Conservation (phyloP, 257 asterid genomes). For the Avicennia marina region DNA sequence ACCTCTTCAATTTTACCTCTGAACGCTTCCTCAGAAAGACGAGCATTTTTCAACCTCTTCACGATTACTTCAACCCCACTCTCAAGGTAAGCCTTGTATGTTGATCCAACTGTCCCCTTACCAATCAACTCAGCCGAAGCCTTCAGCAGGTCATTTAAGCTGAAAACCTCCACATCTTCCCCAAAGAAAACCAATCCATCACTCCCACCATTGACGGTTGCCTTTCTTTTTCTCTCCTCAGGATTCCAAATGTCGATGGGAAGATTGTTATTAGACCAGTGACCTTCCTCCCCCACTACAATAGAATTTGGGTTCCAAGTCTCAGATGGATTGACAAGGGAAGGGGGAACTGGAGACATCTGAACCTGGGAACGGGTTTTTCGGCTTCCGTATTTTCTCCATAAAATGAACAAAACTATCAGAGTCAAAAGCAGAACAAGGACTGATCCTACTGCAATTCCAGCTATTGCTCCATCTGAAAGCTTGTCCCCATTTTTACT, state of each 20-base stretch:
- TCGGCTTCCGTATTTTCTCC: constrained; percentile 25
- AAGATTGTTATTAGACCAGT: no score
- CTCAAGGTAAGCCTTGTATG: constrained; percentile 56
- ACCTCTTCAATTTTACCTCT: constrained; percentile 34
- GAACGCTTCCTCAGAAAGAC: constrained; percentile 38
- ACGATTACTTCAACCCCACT: constrained; percentile 49
- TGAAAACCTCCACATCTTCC: constrained; percentile 21
- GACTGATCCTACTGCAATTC: constrained; percentile 45
- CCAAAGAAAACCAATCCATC: constrained; percentile 46
- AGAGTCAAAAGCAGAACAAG: constrained; percentile 23
- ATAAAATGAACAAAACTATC: constrained; percentile 11
- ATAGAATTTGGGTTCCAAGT: constrained; percentile 12
- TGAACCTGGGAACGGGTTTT: constrained; percentile 9
- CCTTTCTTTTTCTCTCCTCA: neutral
- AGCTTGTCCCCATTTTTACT: constrained; percentile 16
- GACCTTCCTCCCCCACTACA: no score
- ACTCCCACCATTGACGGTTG: neutral
- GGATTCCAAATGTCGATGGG: no score
- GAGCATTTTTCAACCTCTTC: constrained; percentile 51
- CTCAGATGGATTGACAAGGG: constrained; percentile 22
- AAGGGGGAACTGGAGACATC: constrained; percentile 18
- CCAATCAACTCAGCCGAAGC: constrained; percentile 60
- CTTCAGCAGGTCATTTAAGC: constrained; percentile 40
- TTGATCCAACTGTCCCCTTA: constrained; percentile 51
- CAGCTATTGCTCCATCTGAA: constrained; percentile 53